These are phyloP conservation scores for Magnolia changhungtana DNA, from an alignment of 164 flowering plant species.

Conservation along the genomic window DNA sequence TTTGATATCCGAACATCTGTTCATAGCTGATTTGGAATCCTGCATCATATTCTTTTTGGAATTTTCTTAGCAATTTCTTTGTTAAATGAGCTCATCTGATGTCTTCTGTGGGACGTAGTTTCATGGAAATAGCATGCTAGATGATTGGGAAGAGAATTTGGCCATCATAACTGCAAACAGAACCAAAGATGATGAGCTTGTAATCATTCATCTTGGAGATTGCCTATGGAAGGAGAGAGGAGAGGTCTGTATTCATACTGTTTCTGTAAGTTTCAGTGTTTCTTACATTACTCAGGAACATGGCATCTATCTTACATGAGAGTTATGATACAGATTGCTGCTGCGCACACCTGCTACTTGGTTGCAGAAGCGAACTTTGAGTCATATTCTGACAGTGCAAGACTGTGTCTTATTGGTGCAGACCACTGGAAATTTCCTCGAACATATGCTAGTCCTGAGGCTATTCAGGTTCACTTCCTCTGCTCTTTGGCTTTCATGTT, in stretches of 20 bases:
- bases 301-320: constrained; percentile 13
- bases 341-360: constrained; percentile 94
- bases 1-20: not conserved
- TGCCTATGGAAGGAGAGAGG: constrained; percentile 82
- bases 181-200: constrained; percentile 89
- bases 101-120: constrained; percentile 28
- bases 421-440: constrained; percentile 95
- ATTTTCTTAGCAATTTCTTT: not conserved
- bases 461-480: constrained; percentile 74
- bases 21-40: not conserved
- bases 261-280: not conserved
- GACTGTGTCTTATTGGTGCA: constrained; percentile 92
- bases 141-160: constrained; percentile 89
- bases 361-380: constrained; percentile 94
- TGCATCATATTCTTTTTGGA: not conserved
- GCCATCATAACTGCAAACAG: constrained; percentile 83
- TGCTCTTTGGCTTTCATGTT: constrained; percentile 3
- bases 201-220: constrained; percentile 88
- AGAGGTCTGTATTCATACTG: constrained; percentile 43
- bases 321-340: constrained; percentile 49
- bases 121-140: constrained; percentile 60
- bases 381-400: constrained; percentile 82
- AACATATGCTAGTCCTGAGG: constrained; percentile 91
- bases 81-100: constrained; percentile 6
- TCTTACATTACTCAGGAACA: not conserved